Evolutionary conservation across 345 rosid genomes (phyloP).

Genomic region (Capsella bursapastoris): DNA sequence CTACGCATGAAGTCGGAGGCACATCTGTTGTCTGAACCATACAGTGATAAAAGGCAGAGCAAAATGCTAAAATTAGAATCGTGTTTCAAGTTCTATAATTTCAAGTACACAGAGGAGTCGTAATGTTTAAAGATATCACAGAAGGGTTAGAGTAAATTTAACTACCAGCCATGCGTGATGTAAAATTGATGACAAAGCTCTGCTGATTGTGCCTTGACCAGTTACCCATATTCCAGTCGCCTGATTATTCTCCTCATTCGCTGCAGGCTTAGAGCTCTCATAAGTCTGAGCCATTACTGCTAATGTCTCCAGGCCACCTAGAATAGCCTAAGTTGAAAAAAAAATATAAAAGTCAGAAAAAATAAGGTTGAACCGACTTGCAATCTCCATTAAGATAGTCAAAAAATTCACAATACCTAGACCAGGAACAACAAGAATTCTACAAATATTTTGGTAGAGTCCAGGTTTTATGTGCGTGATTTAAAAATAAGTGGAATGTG

Average conservation of each 20-base stretch:
- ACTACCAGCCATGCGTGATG: constrained; percentile 72
- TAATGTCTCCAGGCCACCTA: constrained; percentile 68
- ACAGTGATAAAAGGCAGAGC: constrained; percentile 37
- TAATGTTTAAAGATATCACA: constrained; percentile 16
- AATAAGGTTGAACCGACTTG: constrained; percentile 10
- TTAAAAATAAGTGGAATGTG: constrained; percentile 12
- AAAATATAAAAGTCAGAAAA: constrained; percentile 17
- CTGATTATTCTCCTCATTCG: constrained; percentile 48
- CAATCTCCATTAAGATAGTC: constrained; percentile 2
- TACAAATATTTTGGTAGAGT: constrained; percentile 10
- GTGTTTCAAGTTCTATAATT: constrained; percentile 24
- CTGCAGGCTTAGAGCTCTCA: constrained; percentile 64
- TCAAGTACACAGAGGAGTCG: background rate
- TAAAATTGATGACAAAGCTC: constrained; percentile 69
- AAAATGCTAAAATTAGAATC: constrained; percentile 30
- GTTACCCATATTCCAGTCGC: constrained; percentile 54
- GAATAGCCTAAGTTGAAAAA: constrained; percentile 59
- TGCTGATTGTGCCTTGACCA: constrained; percentile 65
- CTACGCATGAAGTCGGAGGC: constrained; percentile 60
- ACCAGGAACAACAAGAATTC: constrained; percentile 17
- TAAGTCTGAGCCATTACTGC: constrained; percentile 75
- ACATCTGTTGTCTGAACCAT: constrained; percentile 55
- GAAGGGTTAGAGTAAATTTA: constrained; percentile 35
- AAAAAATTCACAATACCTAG: background rate
- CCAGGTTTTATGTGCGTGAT: constrained; percentile 24